Evolutionary conservation across 331 rosid species (phyloP).

Genomic region (Pyrus hybrid): DNA sequence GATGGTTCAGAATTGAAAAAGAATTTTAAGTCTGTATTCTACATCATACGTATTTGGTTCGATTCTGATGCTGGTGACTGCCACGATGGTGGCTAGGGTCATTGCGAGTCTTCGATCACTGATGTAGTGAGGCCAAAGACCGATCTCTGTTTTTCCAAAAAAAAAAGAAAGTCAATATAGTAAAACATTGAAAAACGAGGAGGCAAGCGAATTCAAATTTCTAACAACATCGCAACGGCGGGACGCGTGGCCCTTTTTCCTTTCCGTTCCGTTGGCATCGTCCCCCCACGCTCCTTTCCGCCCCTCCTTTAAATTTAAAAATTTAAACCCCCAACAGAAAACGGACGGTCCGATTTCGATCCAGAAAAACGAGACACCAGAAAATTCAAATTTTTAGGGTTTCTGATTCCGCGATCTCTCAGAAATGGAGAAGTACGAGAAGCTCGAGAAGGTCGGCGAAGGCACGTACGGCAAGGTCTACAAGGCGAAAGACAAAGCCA

Average conservation of each 20-base stretch:
- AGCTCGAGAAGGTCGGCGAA: constrained; percentile 94
- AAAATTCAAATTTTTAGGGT: neutral
- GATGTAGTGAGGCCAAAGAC: too few species aligned
- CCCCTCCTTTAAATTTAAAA: neutral
- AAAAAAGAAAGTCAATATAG: too few species aligned
- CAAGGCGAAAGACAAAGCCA: constrained; percentile 76
- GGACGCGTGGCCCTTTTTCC: neutral
- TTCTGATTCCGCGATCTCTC: neutral
- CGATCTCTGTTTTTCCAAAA: too few species aligned
- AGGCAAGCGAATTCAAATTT: too few species aligned
- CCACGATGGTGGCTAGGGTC: too few species aligned
- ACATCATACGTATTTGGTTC: too few species aligned
- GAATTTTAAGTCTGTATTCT: too few species aligned
- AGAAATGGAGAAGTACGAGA: constrained; percentile 84
- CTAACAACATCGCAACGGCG: too few species aligned
- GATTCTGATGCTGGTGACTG: too few species aligned
- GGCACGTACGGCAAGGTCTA: constrained; percentile 95
- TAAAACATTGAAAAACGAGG: too few species aligned
- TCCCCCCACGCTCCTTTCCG: neutral
- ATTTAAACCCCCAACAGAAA: neutral
- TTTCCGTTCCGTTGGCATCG: constrained; percentile 2
- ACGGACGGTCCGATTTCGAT: neutral
- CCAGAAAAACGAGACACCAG: neutral
- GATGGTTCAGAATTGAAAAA: accelerated
- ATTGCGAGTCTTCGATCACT: too few species aligned